Base-by-base conservation (phyloP, 2,329 filamentous ascomycete species). In the Paecilomyces formosus region DNA sequence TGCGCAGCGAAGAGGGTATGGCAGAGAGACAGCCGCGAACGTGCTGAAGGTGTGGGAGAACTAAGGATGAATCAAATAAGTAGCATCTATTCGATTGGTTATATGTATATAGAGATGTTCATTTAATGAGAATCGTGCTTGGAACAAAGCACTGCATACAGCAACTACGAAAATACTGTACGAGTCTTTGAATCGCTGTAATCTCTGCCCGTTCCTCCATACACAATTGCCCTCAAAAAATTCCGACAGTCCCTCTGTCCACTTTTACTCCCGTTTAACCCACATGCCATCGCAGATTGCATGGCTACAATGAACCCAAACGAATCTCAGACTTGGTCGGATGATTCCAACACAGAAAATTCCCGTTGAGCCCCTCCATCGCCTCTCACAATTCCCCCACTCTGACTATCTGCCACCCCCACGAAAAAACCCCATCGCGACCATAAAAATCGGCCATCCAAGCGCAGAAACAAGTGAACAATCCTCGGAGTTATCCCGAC, bases 41-140 rank as follows among this genome's bases (percentile, higher is more conserved):
- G 70, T 75, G 54, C 65, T 74, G 30, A 66, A 67, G 33, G 63
- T 69, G 18, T 75, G 70, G 67, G 69, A 68, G 24, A 57, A 57
- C 8, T 64, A 21, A 4, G 13, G n/a, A 45, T 7, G 39, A 2
- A 3, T 15, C 5, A 6, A 9, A 2, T 21, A 18, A 21, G 15
- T n/a, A 18, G n/a, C 18, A 15, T 18, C 18, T 45, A 3, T 26
- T 26, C 24, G 2, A 3, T 45, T 18, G 39, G 39, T 21, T 7
- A 18, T 45, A 45, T 18, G 39, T 45, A 45, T 45, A 45, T 45
- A 45, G 39, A 45, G 5, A 18, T 45, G 18, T 21, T 15, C 15
- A 45, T 45, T 39, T 45, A 21, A n/a, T 45, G 35, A 45, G n/a
- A n/a, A 45, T 45, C 13, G n/a, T n/a, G 35, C 6, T 45, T 31